A percentile compares a stretch with the other conserved stretches of the same genome.
Conservation (phyloP, 257 asterid species). For the Parsonsia alboflavescens region DNA sequence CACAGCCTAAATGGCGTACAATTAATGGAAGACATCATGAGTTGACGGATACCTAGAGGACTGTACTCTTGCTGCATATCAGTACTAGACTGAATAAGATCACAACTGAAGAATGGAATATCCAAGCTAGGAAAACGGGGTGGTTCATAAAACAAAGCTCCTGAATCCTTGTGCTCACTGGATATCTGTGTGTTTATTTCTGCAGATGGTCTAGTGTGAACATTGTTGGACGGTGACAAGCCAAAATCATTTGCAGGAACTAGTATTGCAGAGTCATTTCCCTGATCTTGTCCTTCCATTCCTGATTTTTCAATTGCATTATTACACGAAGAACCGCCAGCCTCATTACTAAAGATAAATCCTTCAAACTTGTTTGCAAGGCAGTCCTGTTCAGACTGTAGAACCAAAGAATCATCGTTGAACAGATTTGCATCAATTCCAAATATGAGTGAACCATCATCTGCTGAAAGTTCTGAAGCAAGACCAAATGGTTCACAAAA, state of each 20-base stretch:
- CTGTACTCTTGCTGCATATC: constrained; percentile 90
- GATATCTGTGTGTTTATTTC: constrained; percentile 25
- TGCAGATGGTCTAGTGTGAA: constrained; percentile 34
- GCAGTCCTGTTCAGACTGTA: constrained; percentile 35
- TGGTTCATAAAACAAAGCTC: constrained; percentile 78
- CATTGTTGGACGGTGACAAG: constrained; percentile 29
- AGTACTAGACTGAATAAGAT: constrained; percentile 65
- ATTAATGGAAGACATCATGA: constrained; percentile 72
- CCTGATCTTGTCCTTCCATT: constrained; percentile 28
- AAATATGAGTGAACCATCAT: constrained; percentile 33
- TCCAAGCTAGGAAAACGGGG: constrained; percentile 95
- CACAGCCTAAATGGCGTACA: constrained; percentile 65
- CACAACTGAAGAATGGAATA: constrained; percentile 85
- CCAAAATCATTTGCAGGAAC: constrained; percentile 57
- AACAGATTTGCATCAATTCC: constrained; percentile 38
- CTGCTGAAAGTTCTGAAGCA: constrained; percentile 33
- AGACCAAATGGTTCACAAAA: constrained; percentile 34
- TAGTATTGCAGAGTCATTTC: constrained; percentile 32
- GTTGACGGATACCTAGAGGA: constrained; percentile 94
- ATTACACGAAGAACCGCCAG: constrained; percentile 33
- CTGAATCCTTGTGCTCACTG: constrained; percentile 46
- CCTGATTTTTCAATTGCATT: constrained; percentile 14
- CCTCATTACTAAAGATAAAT: constrained; percentile 31
- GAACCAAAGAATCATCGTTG: constrained; percentile 28
- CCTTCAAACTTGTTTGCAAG: constrained; percentile 32